Base-by-base conservation (phyloP, 495 filamentous ascomycete species). In the Alectoria sarmentosa region DNA sequence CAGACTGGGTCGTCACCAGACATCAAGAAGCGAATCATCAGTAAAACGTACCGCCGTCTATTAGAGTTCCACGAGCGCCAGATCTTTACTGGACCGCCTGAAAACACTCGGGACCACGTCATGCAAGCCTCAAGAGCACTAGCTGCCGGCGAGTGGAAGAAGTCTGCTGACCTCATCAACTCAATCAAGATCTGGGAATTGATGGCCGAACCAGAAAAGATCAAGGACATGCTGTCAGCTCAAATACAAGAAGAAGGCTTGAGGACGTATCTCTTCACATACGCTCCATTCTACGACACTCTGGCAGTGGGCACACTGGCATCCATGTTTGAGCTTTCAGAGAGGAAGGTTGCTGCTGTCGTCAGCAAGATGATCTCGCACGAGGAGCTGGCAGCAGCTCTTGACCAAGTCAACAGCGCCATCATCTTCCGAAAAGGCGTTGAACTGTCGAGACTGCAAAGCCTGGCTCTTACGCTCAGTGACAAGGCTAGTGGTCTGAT, bases 371-470 rank as follows among this genome's bases (percentile, higher is more conserved):
- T 99, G 94, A 98, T 98, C 76, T 96, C 91, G 65, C 94, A 99
- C 79, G 94, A 99, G 74, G 94, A 99, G 71, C 85, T 99, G 48
- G 90, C 89, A 36, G 94, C 94, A 61, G 95, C 94, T 39, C 84
- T 99, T 46, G 94, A 99, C 81, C 94, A 98, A 77, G 95, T 99
- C 77, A 96, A 93, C 75, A 86, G 89, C 65, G 93, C 91, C 44
- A 92, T 99, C 76, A 91, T 98, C 78, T 99, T 99, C 90, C 87
- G 95, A 76, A 98, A 98, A 87, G 94, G 94, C 58, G 94, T 99
- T 62, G 95, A 99, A 81, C 83, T 99, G 58, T 96, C 91, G 66
- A 85, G 94, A 67, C 85, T 99, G 60, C 94, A 99, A 79, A 96
- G 90, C 78, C 80, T 98, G 73, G 91, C 96, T 63, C 84, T 99